phyloP scores from a whole-genome alignment of 2,329 filamentous ascomycete genomes.

The Phialocephala sp. region DNA sequence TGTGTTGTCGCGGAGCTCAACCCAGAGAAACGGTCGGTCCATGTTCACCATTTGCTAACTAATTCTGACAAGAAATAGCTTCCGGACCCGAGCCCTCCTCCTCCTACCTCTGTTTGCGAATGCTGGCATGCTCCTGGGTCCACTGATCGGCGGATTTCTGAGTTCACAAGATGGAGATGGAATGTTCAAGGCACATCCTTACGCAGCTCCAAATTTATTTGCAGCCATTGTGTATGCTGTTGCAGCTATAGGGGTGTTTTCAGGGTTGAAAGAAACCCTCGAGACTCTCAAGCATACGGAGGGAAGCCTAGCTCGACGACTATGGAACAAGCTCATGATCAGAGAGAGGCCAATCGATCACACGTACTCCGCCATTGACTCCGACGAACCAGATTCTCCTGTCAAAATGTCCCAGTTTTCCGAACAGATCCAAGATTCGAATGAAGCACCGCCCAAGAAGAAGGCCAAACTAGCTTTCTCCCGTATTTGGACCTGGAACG shows the following conservation, averaged over 20 bases:
- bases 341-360: slow-evolving; percentile 2
- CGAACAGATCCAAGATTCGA: neutral
- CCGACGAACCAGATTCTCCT: slow-evolving; percentile 7
- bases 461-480: slow-evolving; percentile 18
- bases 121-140: slow-evolving; percentile 51
- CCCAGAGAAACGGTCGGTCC: slow-evolving; percentile 62
- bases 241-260: slow-evolving; percentile 38
- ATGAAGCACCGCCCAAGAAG: slow-evolving; percentile 12
- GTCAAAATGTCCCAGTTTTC: slow-evolving; percentile 7
- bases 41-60: neutral
- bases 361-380: slow-evolving; percentile 5
- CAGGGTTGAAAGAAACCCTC: slow-evolving; percentile 35
- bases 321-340: slow-evolving; percentile 30
- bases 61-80: slow-evolving; percentile 49
- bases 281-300: slow-evolving; percentile 11
- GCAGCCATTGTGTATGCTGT: slow-evolving; percentile 41
- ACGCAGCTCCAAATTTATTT: slow-evolving; percentile 47
- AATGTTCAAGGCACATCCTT: slow-evolving; percentile 47
- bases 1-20: slow-evolving; percentile 75
- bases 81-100: slow-evolving; percentile 47
- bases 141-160: slow-evolving; percentile 54
- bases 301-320: slow-evolving; percentile 35
- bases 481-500: slow-evolving; percentile 20
- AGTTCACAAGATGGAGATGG: slow-evolving; percentile 42
- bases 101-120: slow-evolving; percentile 69